Evolutionary conservation across 331 rosid genomes (phyloP).

Genomic region (Phaseolus coccineus): DNA sequence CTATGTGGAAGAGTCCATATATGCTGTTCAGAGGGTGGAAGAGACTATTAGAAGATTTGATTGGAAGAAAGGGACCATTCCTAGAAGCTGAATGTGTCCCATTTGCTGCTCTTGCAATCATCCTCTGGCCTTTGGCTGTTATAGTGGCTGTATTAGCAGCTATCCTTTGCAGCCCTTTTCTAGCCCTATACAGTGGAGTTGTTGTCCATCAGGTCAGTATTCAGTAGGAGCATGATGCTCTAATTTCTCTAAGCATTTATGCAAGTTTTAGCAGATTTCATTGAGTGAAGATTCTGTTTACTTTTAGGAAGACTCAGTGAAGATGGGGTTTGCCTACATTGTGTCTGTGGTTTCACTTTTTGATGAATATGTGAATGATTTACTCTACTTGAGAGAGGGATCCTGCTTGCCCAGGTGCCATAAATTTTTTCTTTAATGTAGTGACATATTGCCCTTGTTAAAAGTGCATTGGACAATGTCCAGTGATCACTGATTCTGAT

Average conservation of each 20-base stretch:
- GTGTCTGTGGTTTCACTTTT: conserved; percentile 74
- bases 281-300: not conserved
- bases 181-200: conserved; percentile 70
- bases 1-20: conserved; percentile 81
- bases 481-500: conserved; percentile 37
- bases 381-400: conserved; percentile 81
- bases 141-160: conserved; percentile 63
- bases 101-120: conserved; percentile 80
- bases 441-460: not conserved
- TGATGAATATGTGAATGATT: conserved; percentile 85
- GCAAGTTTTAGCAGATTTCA: conserved; percentile 15
- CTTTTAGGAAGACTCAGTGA: conserved; percentile 66
- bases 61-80: conserved; percentile 89
- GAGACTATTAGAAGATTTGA: conserved; percentile 80
- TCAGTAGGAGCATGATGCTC: conserved; percentile 34
- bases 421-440: not conserved
- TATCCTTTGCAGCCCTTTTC: conserved; percentile 59
- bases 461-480: not conserved
- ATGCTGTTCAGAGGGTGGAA: conserved; percentile 86
- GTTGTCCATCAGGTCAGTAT: conserved; percentile 75
- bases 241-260: conserved; percentile 2
- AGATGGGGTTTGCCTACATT: conserved; percentile 73
- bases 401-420: conserved; percentile 83
- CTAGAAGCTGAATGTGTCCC: conserved; percentile 82
- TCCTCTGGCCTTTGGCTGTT: conserved; percentile 87